phyloP scores from a whole-genome alignment of 1,139 yeast genomes.

The Magnusiomyces ingens region DNA sequence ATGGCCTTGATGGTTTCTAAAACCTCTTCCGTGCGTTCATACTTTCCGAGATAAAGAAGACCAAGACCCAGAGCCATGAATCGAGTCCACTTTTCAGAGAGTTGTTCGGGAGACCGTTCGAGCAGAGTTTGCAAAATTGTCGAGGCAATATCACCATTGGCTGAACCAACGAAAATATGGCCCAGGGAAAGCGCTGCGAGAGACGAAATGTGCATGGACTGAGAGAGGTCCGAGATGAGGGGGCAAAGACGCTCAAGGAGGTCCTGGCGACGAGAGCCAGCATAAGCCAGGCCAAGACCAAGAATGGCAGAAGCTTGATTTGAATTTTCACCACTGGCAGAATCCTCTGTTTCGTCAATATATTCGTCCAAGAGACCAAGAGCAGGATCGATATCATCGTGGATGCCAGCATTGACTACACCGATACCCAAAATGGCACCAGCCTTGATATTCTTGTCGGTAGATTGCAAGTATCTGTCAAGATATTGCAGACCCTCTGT shows the following conservation, averaged over 20 bases:
- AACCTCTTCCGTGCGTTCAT: conserved; percentile 92
- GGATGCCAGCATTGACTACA: conserved; percentile 87
- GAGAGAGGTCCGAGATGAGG: conserved; percentile 72
- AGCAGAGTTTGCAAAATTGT: conserved; percentile 83
- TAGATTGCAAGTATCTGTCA: conserved; percentile 82
- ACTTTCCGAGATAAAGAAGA: conserved; percentile 85
- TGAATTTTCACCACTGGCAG: conserved; percentile 28
- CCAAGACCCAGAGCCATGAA: conserved; percentile 92
- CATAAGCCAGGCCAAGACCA: conserved; percentile 91
- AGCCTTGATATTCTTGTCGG: conserved; percentile 83
- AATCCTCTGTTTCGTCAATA: conserved; percentile 44
- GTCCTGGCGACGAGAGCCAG: conserved; percentile 88
- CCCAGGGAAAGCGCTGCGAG: conserved; percentile 90
- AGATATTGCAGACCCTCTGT: conserved; percentile 83
- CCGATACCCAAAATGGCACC: conserved; percentile 97
- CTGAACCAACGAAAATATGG: conserved; percentile 91
- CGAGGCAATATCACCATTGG: conserved; percentile 89
- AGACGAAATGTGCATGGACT: conserved; percentile 71
- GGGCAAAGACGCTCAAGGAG: conserved; percentile 73
- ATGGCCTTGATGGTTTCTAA: conserved; percentile 91
- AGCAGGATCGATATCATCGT: conserved; percentile 94
- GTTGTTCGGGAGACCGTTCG: conserved; percentile 73
- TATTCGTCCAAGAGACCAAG: conserved; percentile 75
- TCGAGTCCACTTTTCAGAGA: conserved; percentile 79
- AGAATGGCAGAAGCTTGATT: conserved; percentile 76